Base-by-base conservation (phyloP, 257 asterid species). In the Nicotiana sylvestris region DNA sequence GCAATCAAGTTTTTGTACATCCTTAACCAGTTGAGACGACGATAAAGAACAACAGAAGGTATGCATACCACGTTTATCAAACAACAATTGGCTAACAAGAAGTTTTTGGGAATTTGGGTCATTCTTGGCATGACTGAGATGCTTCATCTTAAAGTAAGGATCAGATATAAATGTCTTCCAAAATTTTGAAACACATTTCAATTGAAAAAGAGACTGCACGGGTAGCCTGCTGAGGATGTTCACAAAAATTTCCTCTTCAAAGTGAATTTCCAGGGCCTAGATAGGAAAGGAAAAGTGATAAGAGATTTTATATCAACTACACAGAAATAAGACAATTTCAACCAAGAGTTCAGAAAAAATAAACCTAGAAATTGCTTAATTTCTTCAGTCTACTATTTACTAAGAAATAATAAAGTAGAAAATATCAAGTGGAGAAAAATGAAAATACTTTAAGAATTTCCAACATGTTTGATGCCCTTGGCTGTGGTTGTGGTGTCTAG, bases 181-280 rank as follows among this genome's bases (percentile, higher is more conserved):
- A 12, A 70, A 81, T 61, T 82, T 86, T 2, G 87, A 86, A 6
- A 84, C 84, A 60, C 89, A 82, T 55, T 81, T 78, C 77, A 86
- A 86, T 12, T 62, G 82, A 51, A 81, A 2, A 30, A 86, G 81
- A 16, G 82, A 62, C 49, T 84, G 70, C 7, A 86, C 85, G 1
- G 85, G 79, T 56, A 81, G 29, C n/a, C 82, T 80, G 5, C n/a
- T 11, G 82, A 83, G 82, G 21, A 83, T 83, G 27, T 83, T 78
- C 2, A 82, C 64, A 66, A 83, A 11, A n/a, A 77, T 27, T 16
- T 83, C 85, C 56, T 55, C n/a, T 55, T 55, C 6, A 55, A 55
- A 55, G 60, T 12, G 60, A 55, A 55, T 4, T 15, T 13, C n/a
- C 60, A 55, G 15, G 60, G 60, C 60, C 60, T 55, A 55, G 60